Percentiles rank a stretch among this genome's conserved stretches.
Evolutionary conservation across 768 basidiomycete species (phyloP).

Genomic region (Gymnopilus dilepis): DNA sequence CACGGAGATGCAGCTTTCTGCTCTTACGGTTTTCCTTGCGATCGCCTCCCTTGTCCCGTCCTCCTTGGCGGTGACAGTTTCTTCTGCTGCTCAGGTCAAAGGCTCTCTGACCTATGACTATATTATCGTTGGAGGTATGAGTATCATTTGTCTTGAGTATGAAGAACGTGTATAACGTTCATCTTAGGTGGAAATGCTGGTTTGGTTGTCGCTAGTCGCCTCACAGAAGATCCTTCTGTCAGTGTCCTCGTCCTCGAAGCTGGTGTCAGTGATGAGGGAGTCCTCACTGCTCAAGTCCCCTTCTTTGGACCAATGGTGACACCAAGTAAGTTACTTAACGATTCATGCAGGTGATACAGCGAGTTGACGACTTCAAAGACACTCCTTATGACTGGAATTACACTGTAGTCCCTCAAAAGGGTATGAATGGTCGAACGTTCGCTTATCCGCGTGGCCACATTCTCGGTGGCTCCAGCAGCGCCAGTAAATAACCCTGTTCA

Average conservation of each 20-base stretch:
- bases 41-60: neutral
- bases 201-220: conserved; percentile 11
- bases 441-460: conserved; percentile 10
- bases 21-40: neutral
- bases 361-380: conserved; percentile 33
- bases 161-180: neutral
- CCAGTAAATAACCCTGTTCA: neutral
- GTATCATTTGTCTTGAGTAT: neutral
- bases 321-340: conserved; percentile 12
- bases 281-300: neutral
- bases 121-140: conserved; percentile 14
- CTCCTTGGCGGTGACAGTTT: neutral
- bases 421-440: conserved; percentile 14
- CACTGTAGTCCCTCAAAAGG: conserved; percentile 11
- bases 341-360: too few relatives aligned
- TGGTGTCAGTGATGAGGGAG: conserved; percentile 1
- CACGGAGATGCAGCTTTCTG: neutral
- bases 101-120: conserved; percentile 6
- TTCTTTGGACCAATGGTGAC: conserved; percentile 10
- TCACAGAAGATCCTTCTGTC: conserved; percentile 9
- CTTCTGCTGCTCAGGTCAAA: neutral
- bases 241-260: conserved; percentile 9
- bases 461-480: conserved; percentile 14
- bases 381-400: conserved; percentile 19
- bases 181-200: conserved; percentile 13